A percentile compares a stretch with the other conserved stretches of the same genome.
Conservation (phyloP, 306 rosid genomes). For the Lagenaria siceraria region DNA sequence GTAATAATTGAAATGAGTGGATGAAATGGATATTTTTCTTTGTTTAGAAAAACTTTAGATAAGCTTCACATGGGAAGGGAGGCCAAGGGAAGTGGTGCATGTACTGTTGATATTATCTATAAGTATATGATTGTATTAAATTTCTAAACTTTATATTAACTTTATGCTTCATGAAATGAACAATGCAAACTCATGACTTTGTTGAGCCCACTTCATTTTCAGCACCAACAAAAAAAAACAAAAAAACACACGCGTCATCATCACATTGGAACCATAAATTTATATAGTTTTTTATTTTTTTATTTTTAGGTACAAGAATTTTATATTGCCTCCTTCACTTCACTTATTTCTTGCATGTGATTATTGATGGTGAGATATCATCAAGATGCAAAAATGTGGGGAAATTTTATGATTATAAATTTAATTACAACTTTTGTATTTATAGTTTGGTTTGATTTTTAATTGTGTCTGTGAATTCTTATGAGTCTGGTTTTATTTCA, state of each 20-base stretch:
- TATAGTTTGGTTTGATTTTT: too few relatives aligned
- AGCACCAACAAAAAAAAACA: background rate
- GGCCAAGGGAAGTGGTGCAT: background rate
- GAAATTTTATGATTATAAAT: background rate
- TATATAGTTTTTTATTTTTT: background rate
- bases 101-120: background rate
- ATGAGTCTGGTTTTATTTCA: too few relatives aligned
- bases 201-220: constrained; percentile 1
- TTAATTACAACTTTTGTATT: background rate
- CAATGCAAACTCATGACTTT: background rate
- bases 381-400: background rate
- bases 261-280: background rate
- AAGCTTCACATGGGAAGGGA: constrained; percentile 2
- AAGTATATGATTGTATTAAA: background rate
- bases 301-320: background rate
- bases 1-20: constrained; percentile 1
- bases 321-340: background rate
- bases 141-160: background rate
- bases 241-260: constrained; percentile 7
- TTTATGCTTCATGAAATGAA: background rate
- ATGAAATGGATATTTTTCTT: background rate
- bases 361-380: background rate
- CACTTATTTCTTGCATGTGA: background rate
- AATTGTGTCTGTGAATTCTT: too few relatives aligned
- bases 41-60: background rate